phyloP scores from a whole-genome alignment of 192 early-diverging fungal species.

The Podila horticola region DNA sequence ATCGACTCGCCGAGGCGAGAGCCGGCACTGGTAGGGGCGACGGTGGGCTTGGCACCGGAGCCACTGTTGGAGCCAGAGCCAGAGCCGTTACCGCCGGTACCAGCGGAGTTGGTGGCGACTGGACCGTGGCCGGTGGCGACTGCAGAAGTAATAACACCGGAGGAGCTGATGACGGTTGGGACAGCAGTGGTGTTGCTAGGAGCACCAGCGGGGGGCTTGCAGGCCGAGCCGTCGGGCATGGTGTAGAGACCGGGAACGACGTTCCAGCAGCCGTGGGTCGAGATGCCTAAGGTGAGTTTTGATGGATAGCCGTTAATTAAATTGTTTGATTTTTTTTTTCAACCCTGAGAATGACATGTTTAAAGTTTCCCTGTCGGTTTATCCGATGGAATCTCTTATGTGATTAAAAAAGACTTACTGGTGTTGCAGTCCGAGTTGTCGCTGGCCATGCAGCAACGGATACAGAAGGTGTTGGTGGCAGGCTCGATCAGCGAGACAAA shows the following conservation, averaged over 20 bases:
- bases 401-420: conserved; percentile 5
- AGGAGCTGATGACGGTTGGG: not conserved
- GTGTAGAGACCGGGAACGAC: conserved; percentile 39
- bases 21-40: not conserved
- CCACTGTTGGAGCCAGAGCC: not conserved
- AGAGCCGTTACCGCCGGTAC: not conserved
- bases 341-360: no score
- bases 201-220: not conserved
- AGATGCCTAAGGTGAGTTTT: no score
- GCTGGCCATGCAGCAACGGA: conserved; percentile 19
- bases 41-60: no score
- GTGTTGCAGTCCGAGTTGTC: conserved; percentile 10
- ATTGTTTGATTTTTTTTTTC: no score
- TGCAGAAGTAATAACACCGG: not conserved
- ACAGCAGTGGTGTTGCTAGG: not conserved
- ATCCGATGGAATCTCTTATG: no score
- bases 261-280: conserved; percentile 23
- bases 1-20: not conserved
- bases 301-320: no score
- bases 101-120: no score
- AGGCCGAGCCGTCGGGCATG: conserved; percentile 21
- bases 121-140: not conserved
- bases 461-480: conserved; percentile 52
- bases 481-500: conserved; percentile 60
- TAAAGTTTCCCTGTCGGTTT: no score